Evolutionary conservation across 768 basidiomycete species (phyloP).

Genomic region (Sistotremastrum niveocremeum): DNA sequence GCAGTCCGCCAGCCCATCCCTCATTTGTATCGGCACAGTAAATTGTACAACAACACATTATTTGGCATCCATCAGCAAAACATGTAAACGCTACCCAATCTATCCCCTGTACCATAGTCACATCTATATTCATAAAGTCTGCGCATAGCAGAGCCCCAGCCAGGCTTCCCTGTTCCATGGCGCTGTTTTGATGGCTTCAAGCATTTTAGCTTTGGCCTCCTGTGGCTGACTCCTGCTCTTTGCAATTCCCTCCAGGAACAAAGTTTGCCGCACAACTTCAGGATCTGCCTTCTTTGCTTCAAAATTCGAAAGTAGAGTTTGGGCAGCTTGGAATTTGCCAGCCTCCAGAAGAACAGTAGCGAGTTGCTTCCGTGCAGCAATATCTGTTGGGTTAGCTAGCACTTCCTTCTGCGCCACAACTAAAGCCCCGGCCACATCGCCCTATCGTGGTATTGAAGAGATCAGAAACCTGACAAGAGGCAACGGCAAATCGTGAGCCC

Average conservation of each 20-base stretch:
- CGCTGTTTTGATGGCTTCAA: constrained; percentile 27
- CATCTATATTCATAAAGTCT: constrained; percentile 11
- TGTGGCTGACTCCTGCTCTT: constrained; percentile 20
- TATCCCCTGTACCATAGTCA: not conserved
- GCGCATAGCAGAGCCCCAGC: constrained; percentile 47
- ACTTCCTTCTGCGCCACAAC: constrained; percentile 44
- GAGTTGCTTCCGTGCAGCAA: constrained; percentile 36
- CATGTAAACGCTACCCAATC: too few species aligned
- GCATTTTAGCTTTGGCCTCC: constrained; percentile 43
- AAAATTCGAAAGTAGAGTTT: constrained; percentile 30
- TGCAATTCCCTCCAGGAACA: constrained; percentile 7
- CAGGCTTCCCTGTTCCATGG: constrained; percentile 37
- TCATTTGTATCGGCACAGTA: too few species aligned
- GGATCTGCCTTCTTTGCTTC: constrained; percentile 10
- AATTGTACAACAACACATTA: too few species aligned
- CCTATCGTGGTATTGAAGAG: constrained; percentile 20
- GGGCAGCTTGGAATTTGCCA: constrained; percentile 27
- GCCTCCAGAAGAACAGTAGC: constrained; percentile 41
- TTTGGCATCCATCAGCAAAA: too few species aligned
- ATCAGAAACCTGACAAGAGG: not conserved
- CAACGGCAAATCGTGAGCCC: not conserved
- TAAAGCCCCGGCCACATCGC: constrained; percentile 33
- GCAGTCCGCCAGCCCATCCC: too few species aligned
- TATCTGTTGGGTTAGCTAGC: constrained; percentile 38
- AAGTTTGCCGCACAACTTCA: constrained; percentile 29